These are phyloP conservation scores for Mucor sp. DNA, from an alignment of 371 early-diverging fungal genomes.

Conservation along the genomic window DNA sequence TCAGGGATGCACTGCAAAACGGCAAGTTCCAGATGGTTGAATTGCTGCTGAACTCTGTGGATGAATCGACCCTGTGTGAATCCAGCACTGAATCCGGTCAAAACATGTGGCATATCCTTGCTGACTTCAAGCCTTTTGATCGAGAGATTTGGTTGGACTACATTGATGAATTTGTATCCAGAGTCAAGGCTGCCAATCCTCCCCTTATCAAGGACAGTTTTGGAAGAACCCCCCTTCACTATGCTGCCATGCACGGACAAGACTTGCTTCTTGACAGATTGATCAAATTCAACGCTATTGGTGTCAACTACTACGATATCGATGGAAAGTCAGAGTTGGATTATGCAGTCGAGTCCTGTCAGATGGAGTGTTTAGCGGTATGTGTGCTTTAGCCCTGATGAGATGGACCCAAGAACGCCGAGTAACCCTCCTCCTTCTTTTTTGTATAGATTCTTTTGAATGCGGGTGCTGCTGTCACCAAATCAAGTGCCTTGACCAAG, in stretches of 20 bases:
- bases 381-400: background rate
- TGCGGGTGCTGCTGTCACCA: constrained; percentile 21
- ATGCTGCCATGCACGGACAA: constrained; percentile 54
- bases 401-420: background rate
- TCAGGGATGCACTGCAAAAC: constrained; percentile 49
- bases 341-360: constrained; percentile 44
- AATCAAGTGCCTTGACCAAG: background rate
- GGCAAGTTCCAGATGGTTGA: constrained; percentile 59
- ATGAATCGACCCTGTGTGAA: constrained; percentile 5
- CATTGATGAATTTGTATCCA: constrained; percentile 35
- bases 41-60: constrained; percentile 34
- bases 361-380: constrained; percentile 28
- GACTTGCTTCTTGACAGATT: constrained; percentile 27
- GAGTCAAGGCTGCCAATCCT: constrained; percentile 20
- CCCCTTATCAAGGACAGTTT: constrained; percentile 23
- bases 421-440: background rate
- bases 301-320: constrained; percentile 31
- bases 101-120: constrained; percentile 53
- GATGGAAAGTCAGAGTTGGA: constrained; percentile 42
- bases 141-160: constrained; percentile 55
- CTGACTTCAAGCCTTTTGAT: constrained; percentile 48
- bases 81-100: constrained; percentile 20
- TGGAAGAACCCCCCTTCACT: constrained; percentile 48
- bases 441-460: constrained; percentile 15
- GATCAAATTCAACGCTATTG: constrained; percentile 2